A percentile compares a stretch with the other conserved stretches of the same genome.
phyloP scores from a whole-genome alignment of 208 protist species.

The Cochliopodium minus region DNA sequence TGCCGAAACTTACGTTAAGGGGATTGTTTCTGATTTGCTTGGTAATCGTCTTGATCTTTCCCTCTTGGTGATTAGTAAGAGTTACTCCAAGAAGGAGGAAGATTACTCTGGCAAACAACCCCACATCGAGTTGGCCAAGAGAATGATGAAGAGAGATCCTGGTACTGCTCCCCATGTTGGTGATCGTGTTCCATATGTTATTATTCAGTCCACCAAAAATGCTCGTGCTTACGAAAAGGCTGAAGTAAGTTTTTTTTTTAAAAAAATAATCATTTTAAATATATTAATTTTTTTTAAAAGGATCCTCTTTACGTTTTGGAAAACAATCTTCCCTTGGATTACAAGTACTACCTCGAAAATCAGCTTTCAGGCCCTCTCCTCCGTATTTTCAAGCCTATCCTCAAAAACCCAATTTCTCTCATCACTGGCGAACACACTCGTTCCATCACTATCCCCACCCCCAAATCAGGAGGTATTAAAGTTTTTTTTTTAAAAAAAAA shows the following conservation, averaged over 20 bases:
- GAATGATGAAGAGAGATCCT: conserved; percentile 71
- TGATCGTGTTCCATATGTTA: conserved; percentile 85
- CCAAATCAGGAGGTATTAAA: conserved; percentile 75
- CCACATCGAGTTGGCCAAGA: conserved; percentile 72
- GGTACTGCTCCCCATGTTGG: conserved; percentile 56
- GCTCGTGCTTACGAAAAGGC: conserved; percentile 92
- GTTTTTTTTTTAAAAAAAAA: too few species aligned
- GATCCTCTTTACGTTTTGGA: conserved; percentile 96
- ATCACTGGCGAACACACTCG: conserved; percentile 90
- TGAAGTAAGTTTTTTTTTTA: too few species aligned
- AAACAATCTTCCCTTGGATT: conserved; percentile 76
- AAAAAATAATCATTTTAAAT: too few species aligned
- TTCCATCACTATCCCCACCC: conserved; percentile 68
- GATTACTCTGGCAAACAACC: conserved; percentile 74
- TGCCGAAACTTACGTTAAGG: conserved; percentile 50
- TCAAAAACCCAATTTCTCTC: conserved; percentile 62
- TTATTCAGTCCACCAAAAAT: conserved; percentile 49
- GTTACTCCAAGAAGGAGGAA: conserved; percentile 72
- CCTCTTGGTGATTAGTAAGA: conserved; percentile 78
- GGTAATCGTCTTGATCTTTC: conserved; percentile 81
- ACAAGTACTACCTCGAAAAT: conserved; percentile 80
- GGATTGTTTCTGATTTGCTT: conserved; percentile 64
- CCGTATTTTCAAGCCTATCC: conserved; percentile 84
- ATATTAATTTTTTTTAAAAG: too few species aligned
- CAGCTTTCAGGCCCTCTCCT: conserved; percentile 66